Conservation (phyloP, 2,329 filamentous ascomycete species). For the Neonectria hederae region DNA sequence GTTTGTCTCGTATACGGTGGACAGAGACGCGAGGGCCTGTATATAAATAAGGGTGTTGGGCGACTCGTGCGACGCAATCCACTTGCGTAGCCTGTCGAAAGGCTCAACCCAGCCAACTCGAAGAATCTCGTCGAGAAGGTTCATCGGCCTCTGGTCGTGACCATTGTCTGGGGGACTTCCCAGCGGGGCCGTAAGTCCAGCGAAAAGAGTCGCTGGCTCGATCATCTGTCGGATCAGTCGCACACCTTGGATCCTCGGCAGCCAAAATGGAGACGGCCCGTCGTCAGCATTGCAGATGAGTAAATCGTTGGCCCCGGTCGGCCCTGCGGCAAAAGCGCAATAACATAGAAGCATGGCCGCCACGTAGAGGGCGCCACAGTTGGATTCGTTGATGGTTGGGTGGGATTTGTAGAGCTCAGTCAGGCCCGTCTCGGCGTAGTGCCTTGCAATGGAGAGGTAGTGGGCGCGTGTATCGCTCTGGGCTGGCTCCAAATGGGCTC, state of each 20-base stretch:
- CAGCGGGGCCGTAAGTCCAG: conserved; percentile 39
- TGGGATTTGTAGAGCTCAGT: conserved; percentile 39
- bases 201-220: conserved; percentile 41
- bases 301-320: conserved; percentile 40
- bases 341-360: conserved; percentile 43
- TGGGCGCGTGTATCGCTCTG: conserved; percentile 30
- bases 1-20: conserved; percentile 39
- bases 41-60: conserved; percentile 39
- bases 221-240: conserved; percentile 38
- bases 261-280: conserved; percentile 35
- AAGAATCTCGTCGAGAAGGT: conserved; percentile 33
- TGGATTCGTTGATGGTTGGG: conserved; percentile 36
- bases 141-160: conserved; percentile 33
- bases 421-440: conserved; percentile 40
- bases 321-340: conserved; percentile 45
- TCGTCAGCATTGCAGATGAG: conserved; percentile 42
- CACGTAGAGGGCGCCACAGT: conserved; percentile 44
- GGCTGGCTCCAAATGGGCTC: conserved; percentile 34
- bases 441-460: conserved; percentile 34
- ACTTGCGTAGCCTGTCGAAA: conserved; percentile 33
- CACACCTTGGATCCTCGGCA: conserved; percentile 41
- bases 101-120: conserved; percentile 35
- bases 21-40: conserved; percentile 33
- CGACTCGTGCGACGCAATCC: conserved; percentile 38
- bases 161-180: conserved; percentile 20